phyloP scores from a whole-genome alignment of 441 rosid genomes.

The Viola pubescens region DNA sequence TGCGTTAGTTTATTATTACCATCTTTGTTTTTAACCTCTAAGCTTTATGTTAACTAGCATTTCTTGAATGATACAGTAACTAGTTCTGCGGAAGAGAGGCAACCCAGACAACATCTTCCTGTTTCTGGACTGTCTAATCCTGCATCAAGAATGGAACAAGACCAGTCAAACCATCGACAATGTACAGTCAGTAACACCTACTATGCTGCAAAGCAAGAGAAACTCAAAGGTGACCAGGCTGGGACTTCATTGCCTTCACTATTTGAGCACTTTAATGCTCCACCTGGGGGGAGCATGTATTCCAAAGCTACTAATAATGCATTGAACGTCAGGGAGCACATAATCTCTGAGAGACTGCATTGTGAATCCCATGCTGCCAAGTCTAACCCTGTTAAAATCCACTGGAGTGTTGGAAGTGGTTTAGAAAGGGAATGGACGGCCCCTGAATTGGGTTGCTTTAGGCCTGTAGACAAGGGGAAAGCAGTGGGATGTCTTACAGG shows the following conservation, averaged over 20 bases:
- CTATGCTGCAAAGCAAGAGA: slow-evolving; percentile 17
- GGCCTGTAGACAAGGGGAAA: slow-evolving; percentile 25
- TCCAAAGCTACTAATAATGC: slow-evolving; percentile 14
- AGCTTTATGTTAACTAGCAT: slow-evolving; percentile 13
- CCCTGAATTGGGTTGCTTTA: slow-evolving; percentile 24
- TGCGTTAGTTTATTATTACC: slow-evolving; percentile 9
- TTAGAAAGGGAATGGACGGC: slow-evolving; percentile 18
- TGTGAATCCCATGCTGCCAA: slow-evolving; percentile 26
- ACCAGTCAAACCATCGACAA: slow-evolving; percentile 20
- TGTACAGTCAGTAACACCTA: slow-evolving; percentile 7
- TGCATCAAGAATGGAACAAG: slow-evolving; percentile 16
- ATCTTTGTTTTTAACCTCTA: slow-evolving; percentile 9
- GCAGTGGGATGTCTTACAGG: slow-evolving; percentile 17
- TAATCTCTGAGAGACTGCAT: slow-evolving; percentile 17
- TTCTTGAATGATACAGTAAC: slow-evolving; percentile 30
- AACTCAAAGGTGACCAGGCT: slow-evolving; percentile 12
- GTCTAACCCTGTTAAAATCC: slow-evolving; percentile 13
- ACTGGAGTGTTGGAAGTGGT: slow-evolving; percentile 17
- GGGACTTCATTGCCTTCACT: slow-evolving; percentile 16
- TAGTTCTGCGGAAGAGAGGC: slow-evolving; percentile 19
- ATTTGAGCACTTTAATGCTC: slow-evolving; percentile 7
- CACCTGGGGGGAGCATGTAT: slow-evolving; percentile 18
- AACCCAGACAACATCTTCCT: slow-evolving; percentile 21
- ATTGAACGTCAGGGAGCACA: slow-evolving; percentile 12
- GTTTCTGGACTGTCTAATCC: slow-evolving; percentile 19